Conservation (phyloP, 352 stramenopile genomes). For the Phytophthora ramorum region DNA sequence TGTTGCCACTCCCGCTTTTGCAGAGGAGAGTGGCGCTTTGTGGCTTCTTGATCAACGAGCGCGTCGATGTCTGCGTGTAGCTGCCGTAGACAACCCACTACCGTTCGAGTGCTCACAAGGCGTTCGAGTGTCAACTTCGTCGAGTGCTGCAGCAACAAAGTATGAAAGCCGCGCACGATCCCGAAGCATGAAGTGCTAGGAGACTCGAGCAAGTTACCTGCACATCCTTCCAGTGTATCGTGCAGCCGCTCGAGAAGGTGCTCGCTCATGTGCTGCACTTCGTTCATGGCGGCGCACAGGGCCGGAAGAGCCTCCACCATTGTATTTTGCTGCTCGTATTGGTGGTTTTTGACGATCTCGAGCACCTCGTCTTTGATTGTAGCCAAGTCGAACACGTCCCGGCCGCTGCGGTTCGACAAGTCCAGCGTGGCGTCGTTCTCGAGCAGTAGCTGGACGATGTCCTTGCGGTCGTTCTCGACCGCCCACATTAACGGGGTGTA, state of each 20-base stretch:
- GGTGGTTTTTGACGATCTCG: slow-evolving; percentile 7
- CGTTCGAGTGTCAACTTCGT: slow-evolving; percentile 24
- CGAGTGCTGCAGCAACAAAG: slow-evolving; percentile 14
- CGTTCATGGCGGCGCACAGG: slow-evolving; percentile 4
- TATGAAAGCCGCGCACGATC: slow-evolving; percentile 11
- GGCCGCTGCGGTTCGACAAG: slow-evolving; percentile 8
- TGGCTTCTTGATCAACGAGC: slow-evolving; percentile 1
- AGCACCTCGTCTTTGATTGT: neutral
- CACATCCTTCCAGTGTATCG: neutral
- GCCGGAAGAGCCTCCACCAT: slow-evolving; percentile 5
- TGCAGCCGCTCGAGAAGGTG: slow-evolving; percentile 8
- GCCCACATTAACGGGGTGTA: slow-evolving; percentile 18
- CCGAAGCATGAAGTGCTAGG: neutral
- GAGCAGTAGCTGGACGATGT: slow-evolving; percentile 15
- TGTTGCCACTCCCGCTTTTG: neutral
- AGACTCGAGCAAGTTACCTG: neutral
- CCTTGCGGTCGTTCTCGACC: slow-evolving; percentile 6
- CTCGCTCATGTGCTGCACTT: slow-evolving; percentile 14
- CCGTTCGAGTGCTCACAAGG: slow-evolving; percentile 19
- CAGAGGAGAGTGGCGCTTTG: neutral
- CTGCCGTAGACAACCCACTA: slow-evolving; percentile 11
- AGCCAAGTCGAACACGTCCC: slow-evolving; percentile 11
- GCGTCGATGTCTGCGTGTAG: slow-evolving; percentile 21
- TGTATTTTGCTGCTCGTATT: neutral
- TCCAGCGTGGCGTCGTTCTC: slow-evolving; percentile 15